A percentile compares a stretch with the other conserved stretches of the same genome.
These are phyloP conservation scores for Aspergillus latus DNA, from an alignment of 2,329 filamentous ascomycete species.

Conservation along the genomic window DNA sequence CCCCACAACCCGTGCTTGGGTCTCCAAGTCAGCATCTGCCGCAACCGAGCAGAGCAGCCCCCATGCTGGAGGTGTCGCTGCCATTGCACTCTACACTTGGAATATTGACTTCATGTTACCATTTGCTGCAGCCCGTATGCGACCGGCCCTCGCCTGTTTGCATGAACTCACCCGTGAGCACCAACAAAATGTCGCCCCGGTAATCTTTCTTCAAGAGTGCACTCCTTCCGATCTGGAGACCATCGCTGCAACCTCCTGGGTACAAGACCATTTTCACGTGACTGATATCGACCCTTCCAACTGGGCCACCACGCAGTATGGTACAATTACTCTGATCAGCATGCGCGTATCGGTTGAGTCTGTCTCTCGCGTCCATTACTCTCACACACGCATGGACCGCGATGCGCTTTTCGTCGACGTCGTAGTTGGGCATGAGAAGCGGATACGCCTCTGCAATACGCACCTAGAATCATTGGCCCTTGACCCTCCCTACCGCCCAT, in stretches of 20 bases:
- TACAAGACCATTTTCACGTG: conserved; percentile 3
- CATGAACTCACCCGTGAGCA: neutral
- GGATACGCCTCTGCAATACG: conserved; percentile 11
- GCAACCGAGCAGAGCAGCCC: neutral
- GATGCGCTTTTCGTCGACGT: conserved; percentile 15
- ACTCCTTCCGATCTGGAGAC: conserved; percentile 2
- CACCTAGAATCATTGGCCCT: conserved; percentile 14
- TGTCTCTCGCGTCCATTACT: conserved; percentile 12
- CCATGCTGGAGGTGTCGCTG: neutral
- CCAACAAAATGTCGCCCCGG: neutral
- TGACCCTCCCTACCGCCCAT: neutral
- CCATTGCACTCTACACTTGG: conserved; percentile 6
- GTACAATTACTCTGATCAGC: conserved; percentile 5
- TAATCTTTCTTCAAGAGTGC: conserved; percentile 6
- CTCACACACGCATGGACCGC: conserved; percentile 11
- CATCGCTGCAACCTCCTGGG: conserved; percentile 3
- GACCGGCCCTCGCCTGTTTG: conserved; percentile 4
- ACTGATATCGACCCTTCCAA: conserved; percentile 6
- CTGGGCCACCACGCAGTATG: conserved; percentile 12
- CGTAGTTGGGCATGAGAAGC: neutral
- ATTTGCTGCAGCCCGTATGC: conserved; percentile 9
- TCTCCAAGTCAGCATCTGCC: too few species aligned
- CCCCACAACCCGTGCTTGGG: too few species aligned
- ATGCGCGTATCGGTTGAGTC: neutral
- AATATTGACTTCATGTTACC: conserved; percentile 17